phyloP scores from a whole-genome alignment of 192 early-diverging fungal genomes.

The Globomyces pollinis-pini region DNA sequence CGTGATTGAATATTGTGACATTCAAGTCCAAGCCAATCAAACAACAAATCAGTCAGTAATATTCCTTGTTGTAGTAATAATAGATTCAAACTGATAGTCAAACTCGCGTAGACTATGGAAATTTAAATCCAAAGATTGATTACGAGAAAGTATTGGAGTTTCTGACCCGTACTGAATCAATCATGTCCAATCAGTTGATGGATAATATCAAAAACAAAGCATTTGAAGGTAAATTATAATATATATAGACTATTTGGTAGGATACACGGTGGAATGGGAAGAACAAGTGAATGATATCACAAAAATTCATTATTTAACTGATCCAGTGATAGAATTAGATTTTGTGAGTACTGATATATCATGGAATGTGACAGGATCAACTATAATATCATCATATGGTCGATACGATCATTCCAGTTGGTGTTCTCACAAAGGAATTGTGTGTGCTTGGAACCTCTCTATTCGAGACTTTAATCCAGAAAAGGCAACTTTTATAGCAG shows the following conservation, averaged over 20 bases:
- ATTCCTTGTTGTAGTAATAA: no score
- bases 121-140: no score
- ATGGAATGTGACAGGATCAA: slow-evolving; percentile 40
- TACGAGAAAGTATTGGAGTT: no score
- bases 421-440: slow-evolving; percentile 34
- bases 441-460: slow-evolving; percentile 29
- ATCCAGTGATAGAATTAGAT: slow-evolving; percentile 11
- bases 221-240: slow-evolving; percentile 34
- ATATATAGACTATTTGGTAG: no score
- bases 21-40: no score
- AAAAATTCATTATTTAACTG: slow-evolving; percentile 19
- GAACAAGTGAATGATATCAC: slow-evolving; percentile 23
- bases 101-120: no score
- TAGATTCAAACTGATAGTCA: no score
- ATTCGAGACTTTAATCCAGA: slow-evolving; percentile 11
- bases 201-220: slow-evolving; percentile 37
- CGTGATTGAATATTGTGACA: no score
- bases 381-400: slow-evolving; percentile 30
- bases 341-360: slow-evolving; percentile 23
- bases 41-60: no score
- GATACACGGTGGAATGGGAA: slow-evolving; percentile 39
- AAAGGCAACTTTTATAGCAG: slow-evolving; percentile 18
- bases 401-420: slow-evolving; percentile 26
- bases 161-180: slow-evolving; percentile 24
- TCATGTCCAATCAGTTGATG: slow-evolving; percentile 30